Base-by-base conservation (phyloP, 1,139 yeast species). In the Candida freyschussii region DNA sequence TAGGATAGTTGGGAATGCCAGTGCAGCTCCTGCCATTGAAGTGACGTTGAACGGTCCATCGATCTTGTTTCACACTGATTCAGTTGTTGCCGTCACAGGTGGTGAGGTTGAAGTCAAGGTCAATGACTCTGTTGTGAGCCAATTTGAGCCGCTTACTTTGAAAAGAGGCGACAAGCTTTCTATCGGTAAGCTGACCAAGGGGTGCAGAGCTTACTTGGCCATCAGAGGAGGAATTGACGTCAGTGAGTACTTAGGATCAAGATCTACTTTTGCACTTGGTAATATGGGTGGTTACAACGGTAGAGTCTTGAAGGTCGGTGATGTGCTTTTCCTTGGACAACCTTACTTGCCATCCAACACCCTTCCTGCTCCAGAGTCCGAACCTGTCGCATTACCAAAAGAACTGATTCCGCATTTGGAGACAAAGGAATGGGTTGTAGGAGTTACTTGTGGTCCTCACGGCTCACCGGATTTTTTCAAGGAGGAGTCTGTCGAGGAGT, bases 381-480 rank as follows among this genome's bases (percentile, higher is more conserved):
- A 65, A 37, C 95, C 95, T 30, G 48, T 57, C 13, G 49, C 70
- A 2, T 66, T 77, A 36, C 84, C 93, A 24, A 47, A 55, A 33
- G 56, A 71, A 5, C 62, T 85, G 52, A 93, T 95, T 20, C 53
- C 63, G 8, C 72, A 75, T 41, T 34, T 59, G 9, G 45, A 42
- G 13, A 59, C 67, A 27, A 77, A 74, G 44, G 69, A 72, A 28
- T 91, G 97, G 97, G 63, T 64, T 33, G 89, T 91, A 43, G 96
- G 89, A 50, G 96, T 87, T 29, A 85, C 95, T 17, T 81, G 94
- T 60, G 98, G 97, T 34, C 97, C 97, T 19, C 97, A 91, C 57
- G 97, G 97, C 2, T 77, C 96, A 7, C 97, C 97, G 17, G 97
- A 91, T 57, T 86, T 87, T 60, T 89, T 91, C 67, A 72, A 74